Evolutionary conservation across 1,284 basidiomycete genomes (phyloP).

Genomic region (Mycena citricolor): DNA sequence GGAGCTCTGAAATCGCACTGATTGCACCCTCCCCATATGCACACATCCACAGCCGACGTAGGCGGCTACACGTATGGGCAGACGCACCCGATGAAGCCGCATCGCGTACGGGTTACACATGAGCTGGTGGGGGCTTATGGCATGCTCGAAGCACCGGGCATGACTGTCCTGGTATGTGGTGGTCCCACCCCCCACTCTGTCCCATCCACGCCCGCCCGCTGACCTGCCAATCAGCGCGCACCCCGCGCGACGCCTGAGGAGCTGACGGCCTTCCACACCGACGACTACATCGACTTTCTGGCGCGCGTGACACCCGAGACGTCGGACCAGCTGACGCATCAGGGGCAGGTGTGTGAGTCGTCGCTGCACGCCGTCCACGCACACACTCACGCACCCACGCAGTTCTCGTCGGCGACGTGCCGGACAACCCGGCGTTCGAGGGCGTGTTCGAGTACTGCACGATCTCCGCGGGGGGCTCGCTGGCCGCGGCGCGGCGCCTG

Average conservation of each 20-base stretch:
- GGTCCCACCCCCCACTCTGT: neutral
- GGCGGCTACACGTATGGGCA: conserved; percentile 86
- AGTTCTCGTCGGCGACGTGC: conserved; percentile 81
- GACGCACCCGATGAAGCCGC: conserved; percentile 94
- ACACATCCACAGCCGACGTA: conserved; percentile 61
- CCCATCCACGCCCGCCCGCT: too few relatives aligned
- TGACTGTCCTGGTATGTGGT: conserved; percentile 81
- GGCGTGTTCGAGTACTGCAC: conserved; percentile 97
- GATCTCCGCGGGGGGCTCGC: conserved; percentile 93
- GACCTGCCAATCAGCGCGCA: conserved; percentile 70
- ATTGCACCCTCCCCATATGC: too few relatives aligned
- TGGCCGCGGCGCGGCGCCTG: conserved; percentile 83
- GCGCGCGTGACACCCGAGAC: conserved; percentile 88
- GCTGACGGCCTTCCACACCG: conserved; percentile 95
- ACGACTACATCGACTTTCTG: conserved; percentile 95
- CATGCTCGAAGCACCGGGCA: conserved; percentile 75
- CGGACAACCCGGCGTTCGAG: conserved; percentile 93
- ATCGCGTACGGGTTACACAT: conserved; percentile 90
- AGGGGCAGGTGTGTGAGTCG: conserved; percentile 78
- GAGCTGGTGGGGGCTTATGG: conserved; percentile 90
- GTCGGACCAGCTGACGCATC: conserved; percentile 79
- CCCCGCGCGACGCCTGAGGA: conserved; percentile 61
- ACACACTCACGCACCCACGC: neutral
- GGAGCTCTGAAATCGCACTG: conserved; percentile 5
- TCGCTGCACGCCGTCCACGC: neutral